These are phyloP conservation scores for Aspergillus diversus DNA, from an alignment of 495 filamentous ascomycete species.

Conservation along the genomic window DNA sequence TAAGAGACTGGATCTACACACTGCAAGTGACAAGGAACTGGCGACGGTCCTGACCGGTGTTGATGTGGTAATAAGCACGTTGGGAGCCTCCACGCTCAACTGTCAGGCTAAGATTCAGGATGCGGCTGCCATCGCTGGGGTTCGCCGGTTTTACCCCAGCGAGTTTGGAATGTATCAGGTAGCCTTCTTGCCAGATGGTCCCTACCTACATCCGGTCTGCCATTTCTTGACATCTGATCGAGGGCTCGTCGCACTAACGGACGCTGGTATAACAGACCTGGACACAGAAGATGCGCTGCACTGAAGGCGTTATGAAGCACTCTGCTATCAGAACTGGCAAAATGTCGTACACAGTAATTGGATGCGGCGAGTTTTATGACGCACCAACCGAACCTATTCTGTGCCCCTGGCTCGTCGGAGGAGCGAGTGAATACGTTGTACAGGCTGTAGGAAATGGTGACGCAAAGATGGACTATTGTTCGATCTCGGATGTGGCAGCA, in stretches of 20 bases:
- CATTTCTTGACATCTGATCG: background rate
- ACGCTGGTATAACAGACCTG: slow-evolving; percentile 4
- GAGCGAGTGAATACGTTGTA: slow-evolving; percentile 10
- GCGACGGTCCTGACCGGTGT: background rate
- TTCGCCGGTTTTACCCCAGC: slow-evolving; percentile 17
- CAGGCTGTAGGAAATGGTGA: slow-evolving; percentile 15
- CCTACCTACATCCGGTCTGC: slow-evolving; percentile 19
- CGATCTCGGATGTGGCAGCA: slow-evolving; percentile 16
- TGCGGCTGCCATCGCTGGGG: slow-evolving; percentile 16
- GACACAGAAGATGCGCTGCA: slow-evolving; percentile 10
- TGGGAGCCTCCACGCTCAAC: slow-evolving; percentile 1
- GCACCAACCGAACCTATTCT: slow-evolving; percentile 13
- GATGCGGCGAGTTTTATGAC: slow-evolving; percentile 27
- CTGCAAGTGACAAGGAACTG: background rate
- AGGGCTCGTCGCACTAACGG: background rate
- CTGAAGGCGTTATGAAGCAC: slow-evolving; percentile 11
- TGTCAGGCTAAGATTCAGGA: slow-evolving; percentile 11
- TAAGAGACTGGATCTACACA: background rate
- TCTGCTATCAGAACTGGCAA: slow-evolving; percentile 12
- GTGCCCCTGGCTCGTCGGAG: slow-evolving; percentile 17
- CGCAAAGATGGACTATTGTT: slow-evolving; percentile 19
- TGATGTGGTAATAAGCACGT: slow-evolving; percentile 11
- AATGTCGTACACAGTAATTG: slow-evolving; percentile 26
- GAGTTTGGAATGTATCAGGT: slow-evolving; percentile 17
- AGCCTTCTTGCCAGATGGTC: background rate